Evolutionary conservation across 192 early-diverging fungal species (phyloP).

Genomic region (Gonapodya prolifera): DNA sequence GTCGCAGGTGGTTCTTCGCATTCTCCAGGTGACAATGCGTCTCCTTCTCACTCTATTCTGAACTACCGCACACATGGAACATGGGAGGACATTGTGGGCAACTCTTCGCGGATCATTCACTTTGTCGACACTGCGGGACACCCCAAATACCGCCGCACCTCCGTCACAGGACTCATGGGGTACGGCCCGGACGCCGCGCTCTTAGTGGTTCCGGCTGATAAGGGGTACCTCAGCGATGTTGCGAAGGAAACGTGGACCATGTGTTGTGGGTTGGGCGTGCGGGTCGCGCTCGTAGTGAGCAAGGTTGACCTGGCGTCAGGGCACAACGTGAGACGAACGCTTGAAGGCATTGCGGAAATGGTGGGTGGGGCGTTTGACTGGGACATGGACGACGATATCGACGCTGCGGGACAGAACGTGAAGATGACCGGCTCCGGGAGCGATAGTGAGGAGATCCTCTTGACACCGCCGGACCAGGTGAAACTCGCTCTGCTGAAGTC

Average conservation of each 20-base stretch:
- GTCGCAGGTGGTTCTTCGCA: background rate
- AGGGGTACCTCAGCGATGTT: constrained; percentile 2
- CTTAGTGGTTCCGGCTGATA: constrained; percentile 60
- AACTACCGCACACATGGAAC: constrained; percentile 59
- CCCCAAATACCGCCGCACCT: constrained; percentile 76
- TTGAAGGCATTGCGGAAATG: background rate
- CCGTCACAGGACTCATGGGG: constrained; percentile 73
- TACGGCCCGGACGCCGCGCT: constrained; percentile 77
- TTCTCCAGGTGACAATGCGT: background rate
- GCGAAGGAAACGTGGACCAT: constrained; percentile 46
- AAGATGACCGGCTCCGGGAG: too few relatives aligned
- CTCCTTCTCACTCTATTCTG: constrained; percentile 22
- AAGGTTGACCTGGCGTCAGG: constrained; percentile 39
- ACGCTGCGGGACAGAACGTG: background rate
- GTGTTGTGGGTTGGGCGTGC: constrained; percentile 60
- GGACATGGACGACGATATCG: background rate
- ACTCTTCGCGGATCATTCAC: constrained; percentile 63
- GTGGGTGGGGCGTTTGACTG: background rate
- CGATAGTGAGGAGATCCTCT: background rate
- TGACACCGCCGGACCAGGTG: background rate
- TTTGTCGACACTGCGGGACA: constrained; percentile 85
- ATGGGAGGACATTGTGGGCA: constrained; percentile 70
- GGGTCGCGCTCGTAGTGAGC: constrained; percentile 69
- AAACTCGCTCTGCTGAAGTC: background rate
- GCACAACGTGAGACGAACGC: background rate